phyloP scores from a whole-genome alignment of 1,139 yeast species.

The Pichia terricola region DNA sequence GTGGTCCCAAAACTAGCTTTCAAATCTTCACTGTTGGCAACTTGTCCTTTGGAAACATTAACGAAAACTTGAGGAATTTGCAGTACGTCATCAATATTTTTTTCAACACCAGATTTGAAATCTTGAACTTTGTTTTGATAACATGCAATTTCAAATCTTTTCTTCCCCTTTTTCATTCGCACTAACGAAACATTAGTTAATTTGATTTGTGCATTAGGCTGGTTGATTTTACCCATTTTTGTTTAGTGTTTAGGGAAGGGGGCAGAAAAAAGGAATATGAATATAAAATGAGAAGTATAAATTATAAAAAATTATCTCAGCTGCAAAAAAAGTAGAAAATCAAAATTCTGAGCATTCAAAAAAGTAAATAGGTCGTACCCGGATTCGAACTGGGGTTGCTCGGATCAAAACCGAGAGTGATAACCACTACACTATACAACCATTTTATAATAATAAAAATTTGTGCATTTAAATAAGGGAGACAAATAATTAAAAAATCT shows the following conservation, averaged over 20 bases:
- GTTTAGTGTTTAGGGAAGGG: background rate
- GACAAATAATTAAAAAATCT: too few relatives aligned
- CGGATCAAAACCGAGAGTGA: constrained; percentile 69
- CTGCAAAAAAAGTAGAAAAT: background rate
- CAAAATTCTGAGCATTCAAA: background rate
- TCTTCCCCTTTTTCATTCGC: constrained; percentile 80
- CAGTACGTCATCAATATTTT: constrained; percentile 87
- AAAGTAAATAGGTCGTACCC: constrained; percentile 63
- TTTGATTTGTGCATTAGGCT: constrained; percentile 81
- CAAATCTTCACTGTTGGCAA: constrained; percentile 82
- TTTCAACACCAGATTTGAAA: constrained; percentile 83
- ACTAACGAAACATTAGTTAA: constrained; percentile 92
- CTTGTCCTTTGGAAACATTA: constrained; percentile 91
- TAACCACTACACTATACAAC: constrained; percentile 58
- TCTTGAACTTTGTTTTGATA: constrained; percentile 96
- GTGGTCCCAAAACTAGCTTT: constrained; percentile 66
- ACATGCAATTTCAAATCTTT: constrained; percentile 90
- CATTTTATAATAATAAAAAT: constrained; percentile 12
- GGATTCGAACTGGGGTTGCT: constrained; percentile 93
- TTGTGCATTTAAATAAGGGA: too few relatives aligned
- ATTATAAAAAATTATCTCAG: background rate
- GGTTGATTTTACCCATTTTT: constrained; percentile 44
- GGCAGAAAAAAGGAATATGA: background rate
- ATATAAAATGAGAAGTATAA: background rate
- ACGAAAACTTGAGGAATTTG: constrained; percentile 93